phyloP scores from a whole-genome alignment of 192 early-diverging fungal genomes.

The Ambispora gerdemannii region DNA sequence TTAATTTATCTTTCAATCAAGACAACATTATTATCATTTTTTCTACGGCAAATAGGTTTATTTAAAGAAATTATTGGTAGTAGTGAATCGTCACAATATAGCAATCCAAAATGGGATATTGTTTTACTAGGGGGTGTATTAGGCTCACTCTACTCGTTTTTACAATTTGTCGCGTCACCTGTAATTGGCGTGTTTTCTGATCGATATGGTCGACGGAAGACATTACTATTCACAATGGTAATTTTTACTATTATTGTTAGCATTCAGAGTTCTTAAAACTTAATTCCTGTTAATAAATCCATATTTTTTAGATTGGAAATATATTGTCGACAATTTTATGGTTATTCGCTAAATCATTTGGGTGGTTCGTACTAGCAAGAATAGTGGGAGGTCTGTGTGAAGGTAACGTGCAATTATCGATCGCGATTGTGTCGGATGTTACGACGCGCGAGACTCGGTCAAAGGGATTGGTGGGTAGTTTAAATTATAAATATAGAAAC shows the following conservation, averaged over 20 bases:
- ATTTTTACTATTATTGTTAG: neutral
- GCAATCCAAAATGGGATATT: slow-evolving; percentile 58
- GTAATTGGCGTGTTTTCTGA: slow-evolving; percentile 81
- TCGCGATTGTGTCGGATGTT: slow-evolving; percentile 93
- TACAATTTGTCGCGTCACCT: slow-evolving; percentile 87
- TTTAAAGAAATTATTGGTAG: slow-evolving; percentile 38
- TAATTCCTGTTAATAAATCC: neutral
- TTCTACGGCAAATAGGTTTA: slow-evolving; percentile 32
- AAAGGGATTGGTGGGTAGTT: slow-evolving; percentile 64
- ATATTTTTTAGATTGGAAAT: slow-evolving; percentile 71
- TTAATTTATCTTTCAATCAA: neutral
- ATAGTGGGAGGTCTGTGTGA: slow-evolving; percentile 92
- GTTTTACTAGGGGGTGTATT: slow-evolving; percentile 89
- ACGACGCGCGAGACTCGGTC: slow-evolving; percentile 76
- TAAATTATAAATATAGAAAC: too few relatives aligned
- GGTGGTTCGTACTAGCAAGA: slow-evolving; percentile 77
- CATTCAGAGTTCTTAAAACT: neutral
- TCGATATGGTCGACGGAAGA: slow-evolving; percentile 71
- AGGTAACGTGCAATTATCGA: slow-evolving; percentile 96
- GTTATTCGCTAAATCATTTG: slow-evolving; percentile 83
- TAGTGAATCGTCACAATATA: slow-evolving; percentile 14
- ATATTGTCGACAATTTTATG: slow-evolving; percentile 84
- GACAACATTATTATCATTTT: slow-evolving; percentile 41
- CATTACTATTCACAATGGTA: slow-evolving; percentile 86
- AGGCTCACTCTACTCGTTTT: slow-evolving; percentile 89